Base-by-base conservation (phyloP, 108 stramenopile species). In the Asterionellopsis glacialis region DNA sequence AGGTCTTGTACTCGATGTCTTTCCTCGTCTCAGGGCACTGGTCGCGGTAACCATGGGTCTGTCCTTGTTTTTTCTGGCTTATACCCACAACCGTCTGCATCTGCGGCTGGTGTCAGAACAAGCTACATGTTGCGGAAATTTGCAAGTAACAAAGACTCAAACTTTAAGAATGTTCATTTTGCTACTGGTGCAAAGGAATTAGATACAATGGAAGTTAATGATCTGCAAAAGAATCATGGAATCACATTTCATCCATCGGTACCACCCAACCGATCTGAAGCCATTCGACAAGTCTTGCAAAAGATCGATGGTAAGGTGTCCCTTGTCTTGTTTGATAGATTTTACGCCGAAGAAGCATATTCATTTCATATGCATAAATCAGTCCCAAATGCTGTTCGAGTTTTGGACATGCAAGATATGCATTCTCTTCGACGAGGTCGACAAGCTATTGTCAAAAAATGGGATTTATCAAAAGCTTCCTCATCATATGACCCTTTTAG, bases 381-480 rank as follows among this genome's bases (percentile, higher is more conserved):
- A 22, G 57, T 63, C 60, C 81, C 81, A 1, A 23, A 75, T n/a
- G 68, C 77, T 0, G 38, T 83, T 15, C 65, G 79, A 26, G 69
- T 93, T 23, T 52, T 93, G 45, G 91, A 93, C 60, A 93, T 87
- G 80, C 91, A 93, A 67, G 91, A 93, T 65, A 67, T 89, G 63
- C 91, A 93, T 73, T 70, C 80, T 33, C 61, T 93, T 45, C 69
- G 91, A 23, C 15, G 51, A 25, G 58, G 56, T 0, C 69, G 88
- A 19, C 82, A 90, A 54, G 51, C 22, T 26, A 22, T 77, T 11
- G 75, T 84, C 1, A 53, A 76, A 57, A 48, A 72, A 48, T 51
- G 25, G 33, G 62, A 57, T 48, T 25, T 18, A 19, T 15, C 40
- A 3, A 54, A 1, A n/a, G 1, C 47, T 11, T 6, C 33, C 38